phyloP scores from a whole-genome alignment of 2,329 filamentous ascomycete species.

The Colletotrichum tamarilloi region DNA sequence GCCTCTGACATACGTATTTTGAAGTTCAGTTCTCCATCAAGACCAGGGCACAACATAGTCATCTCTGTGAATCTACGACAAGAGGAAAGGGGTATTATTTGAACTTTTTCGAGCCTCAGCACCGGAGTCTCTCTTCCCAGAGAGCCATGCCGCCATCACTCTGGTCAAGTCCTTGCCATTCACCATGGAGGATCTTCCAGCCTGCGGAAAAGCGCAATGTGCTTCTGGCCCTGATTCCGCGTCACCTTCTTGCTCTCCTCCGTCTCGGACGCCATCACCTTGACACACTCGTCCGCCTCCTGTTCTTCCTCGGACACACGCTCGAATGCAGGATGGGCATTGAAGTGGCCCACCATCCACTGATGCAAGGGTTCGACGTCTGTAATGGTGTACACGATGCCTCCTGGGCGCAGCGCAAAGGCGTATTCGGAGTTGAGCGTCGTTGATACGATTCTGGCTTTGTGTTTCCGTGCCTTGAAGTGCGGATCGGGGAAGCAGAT shows the following conservation, averaged over 20 bases:
- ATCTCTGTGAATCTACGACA: neutral
- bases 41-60: neutral
- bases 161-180: neutral
- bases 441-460: conserved; percentile 90
- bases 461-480: conserved; percentile 98
- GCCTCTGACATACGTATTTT: neutral
- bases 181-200: conserved; percentile 83
- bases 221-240: conserved; percentile 90
- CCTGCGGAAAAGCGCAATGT: conserved; percentile 87
- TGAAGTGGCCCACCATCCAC: conserved; percentile 93
- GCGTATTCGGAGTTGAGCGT: conserved; percentile 95
- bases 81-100: neutral
- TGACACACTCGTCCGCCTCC: conserved; percentile 76
- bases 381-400: conserved; percentile 94
- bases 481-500: conserved; percentile 99
- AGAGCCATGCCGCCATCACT: neutral
- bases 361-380: conserved; percentile 93
- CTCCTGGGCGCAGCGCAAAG: conserved; percentile 84
- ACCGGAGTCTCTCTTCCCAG: neutral
- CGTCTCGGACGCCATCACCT: conserved; percentile 83
- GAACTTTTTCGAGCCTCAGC: neutral
- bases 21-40: neutral
- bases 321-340: conserved; percentile 82
- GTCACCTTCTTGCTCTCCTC: conserved; percentile 98
- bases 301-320: conserved; percentile 75